Evolutionary conservation across 768 basidiomycete species (phyloP).

Genomic region (Mrakia blollopis): DNA sequence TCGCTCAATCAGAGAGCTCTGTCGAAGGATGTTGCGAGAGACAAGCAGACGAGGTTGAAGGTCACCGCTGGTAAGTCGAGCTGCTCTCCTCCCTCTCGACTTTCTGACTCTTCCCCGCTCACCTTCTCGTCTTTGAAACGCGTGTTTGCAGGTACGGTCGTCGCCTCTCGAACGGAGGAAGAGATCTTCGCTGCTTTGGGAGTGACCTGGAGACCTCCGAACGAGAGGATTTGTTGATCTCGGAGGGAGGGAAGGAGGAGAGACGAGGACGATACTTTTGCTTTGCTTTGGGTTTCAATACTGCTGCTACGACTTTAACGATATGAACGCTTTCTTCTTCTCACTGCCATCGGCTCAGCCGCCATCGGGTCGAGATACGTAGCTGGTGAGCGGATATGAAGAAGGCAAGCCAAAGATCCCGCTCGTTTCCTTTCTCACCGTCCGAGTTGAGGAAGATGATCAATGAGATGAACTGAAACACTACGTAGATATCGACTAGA

Average conservation of each 20-base stretch:
- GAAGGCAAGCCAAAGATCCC: no score
- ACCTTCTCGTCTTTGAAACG: background rate
- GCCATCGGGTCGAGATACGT: no score
- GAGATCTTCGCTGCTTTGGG: constrained; percentile 76
- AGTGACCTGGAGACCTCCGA: constrained; percentile 36
- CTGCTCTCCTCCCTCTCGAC: background rate
- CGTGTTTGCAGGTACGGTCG: constrained; percentile 55
- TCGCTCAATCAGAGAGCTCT: constrained; percentile 84
- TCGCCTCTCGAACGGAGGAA: constrained; percentile 78
- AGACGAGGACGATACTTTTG: background rate
- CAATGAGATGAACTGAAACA: no score
- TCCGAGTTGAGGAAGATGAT: no score
- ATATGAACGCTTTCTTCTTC: no score
- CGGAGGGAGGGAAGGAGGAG: background rate
- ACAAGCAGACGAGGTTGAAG: constrained; percentile 58
- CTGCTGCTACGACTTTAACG: no score
- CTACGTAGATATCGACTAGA: background rate
- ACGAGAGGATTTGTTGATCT: constrained; percentile 6
- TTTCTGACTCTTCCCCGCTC: background rate
- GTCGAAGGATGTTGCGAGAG: constrained; percentile 65
- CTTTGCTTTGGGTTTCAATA: no score
- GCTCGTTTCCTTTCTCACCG: no score
- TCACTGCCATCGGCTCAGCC: no score
- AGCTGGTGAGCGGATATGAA: no score
- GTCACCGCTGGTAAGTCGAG: constrained; percentile 59